phyloP scores from a whole-genome alignment of 1,284 basidiomycete species.

The Malassezia globosa region DNA sequence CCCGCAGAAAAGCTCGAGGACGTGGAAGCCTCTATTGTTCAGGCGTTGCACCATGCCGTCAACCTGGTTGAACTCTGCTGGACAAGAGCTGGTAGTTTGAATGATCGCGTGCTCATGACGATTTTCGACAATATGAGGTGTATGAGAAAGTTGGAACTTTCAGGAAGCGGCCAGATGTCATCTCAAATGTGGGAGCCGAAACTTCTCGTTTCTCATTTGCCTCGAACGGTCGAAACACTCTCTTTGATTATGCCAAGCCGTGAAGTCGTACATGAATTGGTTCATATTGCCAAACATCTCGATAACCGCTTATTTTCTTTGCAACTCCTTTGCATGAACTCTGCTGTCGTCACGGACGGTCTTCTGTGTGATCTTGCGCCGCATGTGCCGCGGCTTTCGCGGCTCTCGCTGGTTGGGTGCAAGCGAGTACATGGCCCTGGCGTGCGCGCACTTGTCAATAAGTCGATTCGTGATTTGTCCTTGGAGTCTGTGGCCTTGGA shows the following conservation, averaged over 20 bases:
- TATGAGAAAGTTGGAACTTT: constrained; percentile 29
- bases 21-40: constrained; percentile 29
- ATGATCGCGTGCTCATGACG: constrained; percentile 25
- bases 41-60: constrained; percentile 19
- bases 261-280: constrained; percentile 1
- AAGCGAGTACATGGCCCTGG: constrained; percentile 29
- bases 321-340: constrained; percentile 27
- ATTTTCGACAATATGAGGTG: constrained; percentile 17
- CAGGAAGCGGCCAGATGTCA: too few species aligned
- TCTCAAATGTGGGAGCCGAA: constrained; percentile 25
- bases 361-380: constrained; percentile 21
- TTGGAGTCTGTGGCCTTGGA: constrained; percentile 28
- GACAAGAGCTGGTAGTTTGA: constrained; percentile 42
- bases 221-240: constrained; percentile 12
- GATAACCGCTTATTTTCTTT: constrained; percentile 11
- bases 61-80: constrained; percentile 31
- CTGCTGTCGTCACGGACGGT: constrained; percentile 28
- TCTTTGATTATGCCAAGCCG: constrained; percentile 20
- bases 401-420: constrained; percentile 34
- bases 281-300: constrained; percentile 1
- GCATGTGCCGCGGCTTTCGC: constrained; percentile 14
- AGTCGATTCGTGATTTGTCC: constrained; percentile 24
- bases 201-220: constrained; percentile 21
- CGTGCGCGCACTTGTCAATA: constrained; percentile 22
- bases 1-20: constrained; percentile 32